A percentile compares a stretch with the other conserved stretches of the same genome.
phyloP scores from a whole-genome alignment of 2,329 filamentous ascomycete species.

The Sporothrix globosa region DNA sequence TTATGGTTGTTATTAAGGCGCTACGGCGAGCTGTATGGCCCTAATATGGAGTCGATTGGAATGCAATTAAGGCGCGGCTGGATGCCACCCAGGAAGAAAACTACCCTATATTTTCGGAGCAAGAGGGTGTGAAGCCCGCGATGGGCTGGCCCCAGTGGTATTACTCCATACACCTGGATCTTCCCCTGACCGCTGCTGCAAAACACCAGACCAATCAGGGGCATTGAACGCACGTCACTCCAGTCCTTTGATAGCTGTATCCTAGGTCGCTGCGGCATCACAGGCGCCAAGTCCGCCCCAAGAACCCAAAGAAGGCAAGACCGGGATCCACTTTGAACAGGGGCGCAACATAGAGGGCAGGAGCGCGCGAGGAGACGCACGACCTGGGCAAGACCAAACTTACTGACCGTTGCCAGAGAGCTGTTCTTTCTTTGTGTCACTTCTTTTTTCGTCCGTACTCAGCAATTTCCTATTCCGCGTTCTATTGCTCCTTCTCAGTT shows the following conservation, averaged over 20 bases:
- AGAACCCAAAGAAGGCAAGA: slow-evolving; percentile 18
- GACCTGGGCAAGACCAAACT: not conserved
- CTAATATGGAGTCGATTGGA: not conserved
- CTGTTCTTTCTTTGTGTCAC: slow-evolving; percentile 9
- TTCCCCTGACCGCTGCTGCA: slow-evolving; percentile 6
- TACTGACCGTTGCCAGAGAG: slow-evolving; percentile 11
- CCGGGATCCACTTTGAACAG: slow-evolving; percentile 26
- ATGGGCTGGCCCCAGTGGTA: too few species aligned
- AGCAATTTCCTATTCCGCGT: not conserved
- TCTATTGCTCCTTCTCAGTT: not conserved
- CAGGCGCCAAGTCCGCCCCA: slow-evolving; percentile 7
- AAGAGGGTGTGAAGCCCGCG: slow-evolving; percentile 4
- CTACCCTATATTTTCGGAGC: slow-evolving; percentile 8
- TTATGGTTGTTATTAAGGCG: not conserved
- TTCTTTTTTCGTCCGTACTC: not conserved
- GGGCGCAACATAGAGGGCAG: slow-evolving; percentile 11
- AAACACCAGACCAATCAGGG: slow-evolving; percentile 20
- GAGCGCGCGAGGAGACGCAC: slow-evolving; percentile 10
- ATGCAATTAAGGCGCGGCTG: slow-evolving; percentile 20
- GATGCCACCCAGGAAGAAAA: slow-evolving; percentile 1
- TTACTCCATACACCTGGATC: too few species aligned
- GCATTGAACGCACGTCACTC: not conserved
- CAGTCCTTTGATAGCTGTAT: not conserved
- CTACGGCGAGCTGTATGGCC: not conserved
- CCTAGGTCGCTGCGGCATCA: not conserved